A percentile compares a stretch with the other conserved stretches of the same genome.
phyloP scores from a whole-genome alignment of 2,329 filamentous ascomycete species.

The Sarocladium kiliense region DNA sequence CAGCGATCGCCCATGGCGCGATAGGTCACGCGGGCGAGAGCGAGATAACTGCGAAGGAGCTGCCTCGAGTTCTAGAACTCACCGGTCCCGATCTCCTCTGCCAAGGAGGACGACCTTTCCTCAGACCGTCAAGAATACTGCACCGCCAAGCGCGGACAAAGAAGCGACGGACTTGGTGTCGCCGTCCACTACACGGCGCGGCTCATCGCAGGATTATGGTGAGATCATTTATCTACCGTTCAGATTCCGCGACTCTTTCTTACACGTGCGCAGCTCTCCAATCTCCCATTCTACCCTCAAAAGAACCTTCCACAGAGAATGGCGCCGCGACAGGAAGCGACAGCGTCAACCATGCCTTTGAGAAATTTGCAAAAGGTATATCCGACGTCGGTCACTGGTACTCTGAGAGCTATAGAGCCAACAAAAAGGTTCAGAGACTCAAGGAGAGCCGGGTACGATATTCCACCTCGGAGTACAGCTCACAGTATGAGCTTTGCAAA shows the following conservation, averaged over 20 bases:
- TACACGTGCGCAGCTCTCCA: background rate
- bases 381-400: conserved; percentile 1
- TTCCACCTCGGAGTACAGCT: background rate
- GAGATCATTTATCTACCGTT: too few relatives aligned
- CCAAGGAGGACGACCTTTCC: background rate
- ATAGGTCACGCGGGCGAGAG: background rate
- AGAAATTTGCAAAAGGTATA: background rate
- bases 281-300: background rate
- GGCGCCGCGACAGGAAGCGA: background rate
- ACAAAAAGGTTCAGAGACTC: background rate
- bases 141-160: too few relatives aligned
- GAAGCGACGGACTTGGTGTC: background rate
- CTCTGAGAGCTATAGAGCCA: background rate
- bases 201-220: background rate
- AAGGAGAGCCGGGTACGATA: background rate
- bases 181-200: background rate
- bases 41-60: background rate
- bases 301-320: background rate
- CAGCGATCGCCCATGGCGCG: too few relatives aligned
- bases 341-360: background rate
- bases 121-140: background rate
- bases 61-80: background rate
- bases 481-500: background rate
- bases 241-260: background rate
- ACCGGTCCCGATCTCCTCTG: background rate